These are phyloP conservation scores for Citrus glauca DNA, from an alignment of 345 rosid genomes.

Conservation along the genomic window DNA sequence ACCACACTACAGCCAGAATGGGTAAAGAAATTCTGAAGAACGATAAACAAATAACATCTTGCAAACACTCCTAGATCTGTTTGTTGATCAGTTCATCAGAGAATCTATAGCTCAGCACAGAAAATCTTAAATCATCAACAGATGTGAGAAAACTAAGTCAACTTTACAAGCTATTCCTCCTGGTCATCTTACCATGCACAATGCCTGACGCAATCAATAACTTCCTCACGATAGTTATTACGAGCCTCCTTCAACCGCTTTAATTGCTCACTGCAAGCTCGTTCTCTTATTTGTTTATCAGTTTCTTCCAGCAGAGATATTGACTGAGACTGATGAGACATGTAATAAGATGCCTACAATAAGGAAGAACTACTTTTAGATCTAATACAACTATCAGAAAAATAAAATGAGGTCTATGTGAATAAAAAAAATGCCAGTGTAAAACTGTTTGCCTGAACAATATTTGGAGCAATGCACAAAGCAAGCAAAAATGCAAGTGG, in stretches of 20 bases:
- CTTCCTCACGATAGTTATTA: slow-evolving; percentile 77
- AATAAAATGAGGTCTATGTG: not conserved
- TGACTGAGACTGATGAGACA: slow-evolving; percentile 85
- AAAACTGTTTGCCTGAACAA: not conserved
- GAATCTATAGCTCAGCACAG: not conserved
- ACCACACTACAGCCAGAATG: not conserved
- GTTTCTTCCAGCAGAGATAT: slow-evolving; percentile 88
- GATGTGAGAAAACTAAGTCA: slow-evolving; percentile 11
- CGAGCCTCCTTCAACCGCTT: slow-evolving; percentile 91
- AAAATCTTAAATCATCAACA: not conserved
- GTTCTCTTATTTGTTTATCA: slow-evolving; percentile 85
- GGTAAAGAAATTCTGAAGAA: not conserved
- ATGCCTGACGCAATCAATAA: slow-evolving; percentile 81
- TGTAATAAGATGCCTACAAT: slow-evolving; percentile 78
- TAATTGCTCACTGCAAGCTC: slow-evolving; percentile 57
- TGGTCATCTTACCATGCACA: slow-evolving; percentile 66
- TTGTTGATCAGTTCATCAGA: not conserved
- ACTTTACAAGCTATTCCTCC: not conserved
- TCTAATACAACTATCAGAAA: slow-evolving; percentile 4
- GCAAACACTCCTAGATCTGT: not conserved
- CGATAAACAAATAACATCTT: not conserved
- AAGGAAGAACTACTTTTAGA: slow-evolving; percentile 26
- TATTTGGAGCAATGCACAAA: not conserved
- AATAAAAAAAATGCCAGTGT: not conserved
- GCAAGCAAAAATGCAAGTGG: not conserved